A percentile compares a stretch with the other conserved stretches of the same genome.
Conservation (phyloP, 345 rosid species). For the Salix udensis region DNA sequence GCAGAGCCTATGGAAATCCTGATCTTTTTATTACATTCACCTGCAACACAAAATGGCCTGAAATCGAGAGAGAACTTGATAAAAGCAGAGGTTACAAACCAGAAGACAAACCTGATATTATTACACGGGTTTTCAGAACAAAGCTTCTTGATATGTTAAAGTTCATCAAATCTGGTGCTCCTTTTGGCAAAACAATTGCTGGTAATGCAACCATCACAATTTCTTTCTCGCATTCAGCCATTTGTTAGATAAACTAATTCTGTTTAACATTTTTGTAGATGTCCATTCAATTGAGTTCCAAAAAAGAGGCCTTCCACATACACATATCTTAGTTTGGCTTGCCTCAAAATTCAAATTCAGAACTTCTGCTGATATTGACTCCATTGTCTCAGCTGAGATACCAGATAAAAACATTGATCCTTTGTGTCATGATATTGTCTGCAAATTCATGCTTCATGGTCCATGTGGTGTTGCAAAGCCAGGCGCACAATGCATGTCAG, state of each 20-base stretch:
- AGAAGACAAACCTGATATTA: background rate
- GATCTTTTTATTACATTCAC: background rate
- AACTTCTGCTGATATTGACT: background rate
- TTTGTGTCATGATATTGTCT: background rate
- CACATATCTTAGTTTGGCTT: background rate
- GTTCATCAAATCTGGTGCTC: no score
- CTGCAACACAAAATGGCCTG: no score
- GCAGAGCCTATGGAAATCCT: background rate
- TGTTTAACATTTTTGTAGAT: background rate
- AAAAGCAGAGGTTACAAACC: no score
- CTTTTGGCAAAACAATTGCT: no score
- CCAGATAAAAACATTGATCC: background rate
- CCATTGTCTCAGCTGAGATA: background rate
- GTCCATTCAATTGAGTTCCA: background rate
- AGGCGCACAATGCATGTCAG: background rate
- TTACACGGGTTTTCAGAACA: no score
- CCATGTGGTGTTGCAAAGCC: background rate
- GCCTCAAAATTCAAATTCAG: background rate
- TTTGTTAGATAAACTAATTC: no score
- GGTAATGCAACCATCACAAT: background rate
- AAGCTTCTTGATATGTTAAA: no score
- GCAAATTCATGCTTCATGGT: background rate
- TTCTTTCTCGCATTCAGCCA: rapidly evolving
- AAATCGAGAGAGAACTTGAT: no score
- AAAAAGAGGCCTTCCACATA: background rate